A percentile compares a stretch with the other conserved stretches of the same genome.
phyloP scores from a whole-genome alignment of 352 stramenopile species.

The Phytophthora citricola region DNA sequence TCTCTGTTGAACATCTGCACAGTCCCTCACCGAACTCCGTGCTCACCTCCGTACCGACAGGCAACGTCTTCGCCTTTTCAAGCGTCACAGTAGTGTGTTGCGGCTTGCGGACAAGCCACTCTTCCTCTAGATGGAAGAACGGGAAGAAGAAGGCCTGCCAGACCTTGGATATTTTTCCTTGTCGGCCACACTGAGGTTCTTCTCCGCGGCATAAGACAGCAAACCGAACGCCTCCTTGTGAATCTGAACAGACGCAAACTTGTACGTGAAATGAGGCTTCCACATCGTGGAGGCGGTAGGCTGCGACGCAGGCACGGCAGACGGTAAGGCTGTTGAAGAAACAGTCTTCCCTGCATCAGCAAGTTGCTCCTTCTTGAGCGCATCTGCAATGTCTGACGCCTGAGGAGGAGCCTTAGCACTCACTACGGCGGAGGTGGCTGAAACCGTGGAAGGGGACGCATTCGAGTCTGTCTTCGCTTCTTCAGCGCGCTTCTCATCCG shows the following conservation, averaged over 20 bases:
- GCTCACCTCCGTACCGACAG: constrained; percentile 73
- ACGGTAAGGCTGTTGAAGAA: constrained; percentile 7
- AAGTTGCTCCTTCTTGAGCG: constrained; percentile 65
- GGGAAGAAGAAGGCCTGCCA: constrained; percentile 88
- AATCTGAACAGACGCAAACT: constrained; percentile 77
- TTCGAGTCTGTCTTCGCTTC: constrained; percentile 35
- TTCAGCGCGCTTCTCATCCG: constrained; percentile 54
- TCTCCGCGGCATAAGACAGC: constrained; percentile 83
- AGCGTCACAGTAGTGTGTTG: constrained; percentile 69
- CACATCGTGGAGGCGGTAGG: constrained; percentile 29
- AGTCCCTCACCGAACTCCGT: constrained; percentile 85
- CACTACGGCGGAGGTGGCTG: constrained; percentile 27
- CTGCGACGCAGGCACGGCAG: constrained; percentile 7
- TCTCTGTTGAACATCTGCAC: constrained; percentile 77
- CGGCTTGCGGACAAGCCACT: constrained; percentile 84
- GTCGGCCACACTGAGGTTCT: constrained; percentile 79
- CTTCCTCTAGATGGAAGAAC: constrained; percentile 85
- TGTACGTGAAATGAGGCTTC: constrained; percentile 82
- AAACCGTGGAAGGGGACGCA: constrained; percentile 35
- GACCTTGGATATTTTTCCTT: constrained; percentile 87
- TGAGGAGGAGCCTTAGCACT: constrained; percentile 46
- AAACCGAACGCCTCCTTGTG: constrained; percentile 87
- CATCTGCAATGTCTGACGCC: constrained; percentile 65
- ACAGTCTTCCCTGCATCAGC: constrained; percentile 11
- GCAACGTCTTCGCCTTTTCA: constrained; percentile 72